phyloP scores from a whole-genome alignment of 2,329 filamentous ascomycete species.

The Pseudocercospora cruenta region DNA sequence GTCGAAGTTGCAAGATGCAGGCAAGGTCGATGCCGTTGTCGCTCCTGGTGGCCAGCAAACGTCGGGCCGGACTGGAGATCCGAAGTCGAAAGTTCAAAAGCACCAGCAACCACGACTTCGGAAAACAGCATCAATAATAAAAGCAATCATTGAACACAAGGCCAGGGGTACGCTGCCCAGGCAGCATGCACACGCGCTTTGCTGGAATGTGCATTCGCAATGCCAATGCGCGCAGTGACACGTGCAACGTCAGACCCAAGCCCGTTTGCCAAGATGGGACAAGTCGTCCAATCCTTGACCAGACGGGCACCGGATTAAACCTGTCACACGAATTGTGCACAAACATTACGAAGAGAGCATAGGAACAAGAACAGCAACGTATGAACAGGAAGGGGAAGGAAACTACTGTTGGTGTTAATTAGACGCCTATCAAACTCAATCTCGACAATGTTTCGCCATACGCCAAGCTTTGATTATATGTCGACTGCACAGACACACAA shows the following conservation, averaged over 20 bases:
- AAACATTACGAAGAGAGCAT: neutral
- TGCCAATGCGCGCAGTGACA: constrained; percentile 4
- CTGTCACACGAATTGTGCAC: neutral
- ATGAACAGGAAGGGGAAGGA: neutral
- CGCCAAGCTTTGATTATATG: neutral
- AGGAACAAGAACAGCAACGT: no score
- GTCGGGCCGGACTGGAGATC: neutral
- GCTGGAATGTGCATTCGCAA: constrained; percentile 6
- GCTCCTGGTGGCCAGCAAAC: no score
- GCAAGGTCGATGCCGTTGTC: neutral
- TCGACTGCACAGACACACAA: no score
- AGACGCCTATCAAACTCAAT: neutral
- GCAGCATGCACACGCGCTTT: constrained; percentile 1
- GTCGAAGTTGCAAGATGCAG: neutral
- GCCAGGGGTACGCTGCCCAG: neutral
- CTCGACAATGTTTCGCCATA: neutral
- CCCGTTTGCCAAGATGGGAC: neutral
- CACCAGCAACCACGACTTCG: neutral
- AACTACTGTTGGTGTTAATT: neutral
- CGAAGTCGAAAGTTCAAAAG: neutral
- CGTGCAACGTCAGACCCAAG: constrained; percentile 4
- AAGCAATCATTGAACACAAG: neutral
- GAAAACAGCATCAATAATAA: neutral
- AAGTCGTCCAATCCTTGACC: neutral
- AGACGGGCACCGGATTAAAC: neutral